These are phyloP conservation scores for Perkinsus olseni DNA, from an alignment of 169 alveolate genomes.

Conservation along the genomic window DNA sequence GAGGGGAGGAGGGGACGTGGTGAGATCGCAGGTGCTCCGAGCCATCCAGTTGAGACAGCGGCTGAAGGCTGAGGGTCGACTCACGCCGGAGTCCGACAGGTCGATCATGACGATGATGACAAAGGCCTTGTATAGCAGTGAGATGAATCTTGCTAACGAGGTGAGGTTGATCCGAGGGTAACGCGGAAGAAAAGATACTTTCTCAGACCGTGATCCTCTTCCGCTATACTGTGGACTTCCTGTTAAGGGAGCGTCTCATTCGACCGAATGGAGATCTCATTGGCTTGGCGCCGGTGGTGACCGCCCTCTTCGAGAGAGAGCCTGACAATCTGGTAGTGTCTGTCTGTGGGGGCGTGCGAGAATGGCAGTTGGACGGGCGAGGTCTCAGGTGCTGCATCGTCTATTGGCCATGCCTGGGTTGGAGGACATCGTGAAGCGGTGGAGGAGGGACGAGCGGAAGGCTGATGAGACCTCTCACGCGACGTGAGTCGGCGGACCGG, in stretches of 20 bases:
- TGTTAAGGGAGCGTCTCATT: neutral
- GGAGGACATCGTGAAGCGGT: neutral
- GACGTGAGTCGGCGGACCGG: neutral
- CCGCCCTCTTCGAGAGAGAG: neutral
- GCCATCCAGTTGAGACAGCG: neutral
- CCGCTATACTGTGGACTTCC: neutral
- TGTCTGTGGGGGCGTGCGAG: neutral
- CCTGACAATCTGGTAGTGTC: neutral
- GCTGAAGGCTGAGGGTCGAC: neutral
- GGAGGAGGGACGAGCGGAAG: neutral
- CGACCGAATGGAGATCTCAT: neutral
- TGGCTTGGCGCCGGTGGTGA: neutral
- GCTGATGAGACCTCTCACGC: neutral
- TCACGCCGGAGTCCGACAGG: neutral
- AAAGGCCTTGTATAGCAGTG: neutral
- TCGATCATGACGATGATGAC: neutral
- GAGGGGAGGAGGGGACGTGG: neutral
- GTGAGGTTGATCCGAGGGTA: neutral
- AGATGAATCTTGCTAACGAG: neutral
- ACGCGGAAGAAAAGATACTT: neutral
- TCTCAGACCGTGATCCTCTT: neutral
- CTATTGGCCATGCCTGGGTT: neutral
- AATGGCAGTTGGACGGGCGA: neutral
- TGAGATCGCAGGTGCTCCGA: neutral
- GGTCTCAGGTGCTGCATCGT: neutral